Base-by-base conservation (phyloP, 148 eudicot genomes). In the Amaranthus hypochondriacus region DNA sequence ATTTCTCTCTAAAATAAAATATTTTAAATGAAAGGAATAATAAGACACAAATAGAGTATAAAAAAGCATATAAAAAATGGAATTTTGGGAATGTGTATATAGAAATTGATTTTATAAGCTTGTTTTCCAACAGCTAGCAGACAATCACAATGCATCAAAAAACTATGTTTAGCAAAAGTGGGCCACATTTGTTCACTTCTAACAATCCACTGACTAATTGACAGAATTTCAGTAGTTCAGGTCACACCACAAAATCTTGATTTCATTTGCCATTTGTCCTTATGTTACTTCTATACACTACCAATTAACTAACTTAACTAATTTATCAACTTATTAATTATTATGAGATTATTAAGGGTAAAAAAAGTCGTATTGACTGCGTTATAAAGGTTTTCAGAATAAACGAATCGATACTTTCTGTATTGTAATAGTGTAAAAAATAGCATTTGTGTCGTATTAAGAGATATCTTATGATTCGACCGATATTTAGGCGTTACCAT, bases 81-180 rank as follows among this genome's bases (percentile, higher is more conserved):
- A 28, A 28, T 28, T 28, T 28, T 28, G 39, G 39, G 39, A 28
- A 28, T 28, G 39, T 28, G 39, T 28, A 28, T 28, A 28, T 28
- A 28, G 39, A 0, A 28, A 28, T 28, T 28, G 39, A 28, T 46
- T 56, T 49, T 18, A 62, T 8, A 48, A 6, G 4, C 12, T 5
- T 73, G 77, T 55, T 73, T 62, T 54, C 62, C 44, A 68, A 68
- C 65, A 78, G 51, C 77, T 59, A 78, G 51, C 77, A 78, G 77
- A 78, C 77, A 78, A 68, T 62, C 11, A 54, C 62, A 54, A 73
- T 39, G 21, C 28, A 62, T 18, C 54, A 39, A 55, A 71, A 28
- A 5, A 64, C 65, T 42, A 63, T 2, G 43, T 44, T 56, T 14
- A 55, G 54, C 66, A 9, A 44, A 48, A 55, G 51, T 69, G 53